Evolutionary conservation across 1,139 yeast species (phyloP).

Genomic region (Geotrichum carabidarum): DNA sequence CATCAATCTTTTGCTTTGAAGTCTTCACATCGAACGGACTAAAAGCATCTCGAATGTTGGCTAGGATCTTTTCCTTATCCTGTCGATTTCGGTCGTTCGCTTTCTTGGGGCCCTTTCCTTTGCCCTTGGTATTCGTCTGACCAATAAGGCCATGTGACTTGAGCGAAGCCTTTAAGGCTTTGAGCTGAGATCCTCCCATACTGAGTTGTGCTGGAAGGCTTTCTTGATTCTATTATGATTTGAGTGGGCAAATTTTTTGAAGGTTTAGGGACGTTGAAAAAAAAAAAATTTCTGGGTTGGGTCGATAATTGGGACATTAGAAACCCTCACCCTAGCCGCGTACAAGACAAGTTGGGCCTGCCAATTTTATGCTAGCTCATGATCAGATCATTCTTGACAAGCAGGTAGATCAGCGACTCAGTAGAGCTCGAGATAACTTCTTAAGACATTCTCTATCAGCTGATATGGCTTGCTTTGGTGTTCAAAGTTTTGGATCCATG

Average conservation of each 20-base stretch:
- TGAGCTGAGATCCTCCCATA: slow-evolving; percentile 93
- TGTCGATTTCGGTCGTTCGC: slow-evolving; percentile 62
- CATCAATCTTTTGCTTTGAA: slow-evolving; percentile 61
- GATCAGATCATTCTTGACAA: too few relatives aligned
- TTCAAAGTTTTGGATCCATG: too few relatives aligned
- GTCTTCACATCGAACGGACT: slow-evolving; percentile 79
- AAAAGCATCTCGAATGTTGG: slow-evolving; percentile 69
- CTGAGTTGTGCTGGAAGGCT: background rate
- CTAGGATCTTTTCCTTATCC: slow-evolving; percentile 53
- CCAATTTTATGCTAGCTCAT: too few relatives aligned
- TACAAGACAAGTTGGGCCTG: too few relatives aligned
- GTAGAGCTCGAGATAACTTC: too few relatives aligned
- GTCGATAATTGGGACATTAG: slow-evolving; percentile 3
- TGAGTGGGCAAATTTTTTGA: background rate
- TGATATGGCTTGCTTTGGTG: too few relatives aligned
- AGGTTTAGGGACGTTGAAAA: background rate
- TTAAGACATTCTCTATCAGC: too few relatives aligned
- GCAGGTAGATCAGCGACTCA: too few relatives aligned
- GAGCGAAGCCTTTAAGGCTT: slow-evolving; percentile 70
- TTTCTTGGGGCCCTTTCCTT: slow-evolving; percentile 44
- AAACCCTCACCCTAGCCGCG: slow-evolving; percentile 11
- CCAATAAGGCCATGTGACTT: slow-evolving; percentile 78
- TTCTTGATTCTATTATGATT: background rate
- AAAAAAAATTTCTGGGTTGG: slow-evolving; percentile 3
- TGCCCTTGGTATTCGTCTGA: slow-evolving; percentile 60